These are phyloP conservation scores for Arabis alpina DNA, from an alignment of 345 rosid species.

Conservation along the genomic window DNA sequence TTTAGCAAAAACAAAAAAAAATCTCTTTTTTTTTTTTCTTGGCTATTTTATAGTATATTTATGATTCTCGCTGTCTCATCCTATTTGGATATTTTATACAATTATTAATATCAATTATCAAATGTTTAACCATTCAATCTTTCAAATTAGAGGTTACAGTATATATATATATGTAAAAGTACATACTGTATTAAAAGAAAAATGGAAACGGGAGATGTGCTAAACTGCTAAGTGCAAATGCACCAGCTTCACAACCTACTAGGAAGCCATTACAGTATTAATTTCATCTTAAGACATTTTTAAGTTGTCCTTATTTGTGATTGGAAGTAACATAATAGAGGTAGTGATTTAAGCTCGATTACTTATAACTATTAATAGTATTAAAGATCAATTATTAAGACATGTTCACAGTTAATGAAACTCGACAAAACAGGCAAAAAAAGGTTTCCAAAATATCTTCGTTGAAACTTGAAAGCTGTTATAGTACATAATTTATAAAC, in stretches of 20 bases:
- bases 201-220: background rate
- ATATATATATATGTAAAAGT: too few species aligned
- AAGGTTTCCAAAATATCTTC: too few species aligned
- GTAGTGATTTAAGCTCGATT: constrained; percentile 13
- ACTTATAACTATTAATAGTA: background rate
- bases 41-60: background rate
- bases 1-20: too few species aligned
- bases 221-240: background rate
- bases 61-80: background rate
- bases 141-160: background rate
- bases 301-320: constrained; percentile 2
- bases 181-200: background rate
- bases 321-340: background rate
- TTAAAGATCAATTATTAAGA: background rate
- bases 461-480: too few species aligned
- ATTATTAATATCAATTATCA: background rate
- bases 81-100: background rate
- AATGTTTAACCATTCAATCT: background rate
- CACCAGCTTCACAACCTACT: background rate
- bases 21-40: background rate
- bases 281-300: background rate
- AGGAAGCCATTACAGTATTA: background rate
- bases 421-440: background rate
- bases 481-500: too few species aligned
- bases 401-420: background rate